Conservation (phyloP, 2,329 filamentous ascomycete species). For the Fusarium foetens region DNA sequence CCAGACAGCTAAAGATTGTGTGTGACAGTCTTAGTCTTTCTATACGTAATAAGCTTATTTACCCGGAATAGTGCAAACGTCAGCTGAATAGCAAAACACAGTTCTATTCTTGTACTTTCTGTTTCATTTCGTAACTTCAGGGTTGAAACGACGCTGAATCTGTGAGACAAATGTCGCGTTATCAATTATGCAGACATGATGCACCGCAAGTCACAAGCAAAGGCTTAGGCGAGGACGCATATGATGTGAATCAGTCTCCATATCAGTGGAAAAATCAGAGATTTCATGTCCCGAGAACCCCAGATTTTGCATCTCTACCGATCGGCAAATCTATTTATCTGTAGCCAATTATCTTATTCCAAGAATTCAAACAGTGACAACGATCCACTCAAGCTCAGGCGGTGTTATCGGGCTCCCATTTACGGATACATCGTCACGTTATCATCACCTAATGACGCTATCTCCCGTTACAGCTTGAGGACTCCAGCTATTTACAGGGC, state of each 20-base stretch:
- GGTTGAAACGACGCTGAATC: background rate
- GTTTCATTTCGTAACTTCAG: background rate
- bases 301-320: background rate
- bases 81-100: background rate
- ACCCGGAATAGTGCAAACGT: background rate
- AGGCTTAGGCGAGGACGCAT: too few relatives aligned
- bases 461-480: constrained; percentile 19
- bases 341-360: background rate
- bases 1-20: background rate
- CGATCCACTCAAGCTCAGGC: constrained; percentile 10
- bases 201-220: background rate
- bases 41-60: background rate
- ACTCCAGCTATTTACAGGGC: constrained; percentile 24
- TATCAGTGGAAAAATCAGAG: background rate
- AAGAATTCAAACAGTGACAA: background rate
- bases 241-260: background rate
- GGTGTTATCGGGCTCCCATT: constrained; percentile 27
- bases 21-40: background rate
- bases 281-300: constrained; percentile 3
- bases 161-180: background rate
- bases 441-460: constrained; percentile 34
- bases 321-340: constrained; percentile 16
- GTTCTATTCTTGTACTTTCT: background rate
- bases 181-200: background rate
- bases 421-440: constrained; percentile 27